A percentile compares a stretch with the other conserved stretches of the same genome.
phyloP scores from a whole-genome alignment of 345 rosid genomes.

The Litchi chinensis region DNA sequence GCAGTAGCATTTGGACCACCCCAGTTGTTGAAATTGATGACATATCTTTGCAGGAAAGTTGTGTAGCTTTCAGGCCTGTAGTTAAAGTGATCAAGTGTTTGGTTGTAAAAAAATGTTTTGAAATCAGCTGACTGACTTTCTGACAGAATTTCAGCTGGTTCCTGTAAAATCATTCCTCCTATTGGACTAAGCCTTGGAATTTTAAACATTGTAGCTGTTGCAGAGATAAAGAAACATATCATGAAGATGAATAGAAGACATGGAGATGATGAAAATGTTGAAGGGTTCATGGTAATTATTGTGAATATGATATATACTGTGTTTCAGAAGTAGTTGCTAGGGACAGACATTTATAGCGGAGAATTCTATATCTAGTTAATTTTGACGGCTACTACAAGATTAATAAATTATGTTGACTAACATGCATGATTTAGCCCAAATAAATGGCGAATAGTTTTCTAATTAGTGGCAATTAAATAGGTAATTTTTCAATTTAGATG shows the following conservation, averaged over 20 bases:
- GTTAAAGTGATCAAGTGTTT: slow-evolving; percentile 56
- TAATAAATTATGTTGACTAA: no score
- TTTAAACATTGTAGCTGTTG: not conserved
- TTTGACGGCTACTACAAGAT: no score
- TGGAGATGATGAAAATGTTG: not conserved
- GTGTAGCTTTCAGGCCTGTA: slow-evolving; percentile 43
- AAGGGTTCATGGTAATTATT: slow-evolving; percentile 10
- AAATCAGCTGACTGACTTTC: slow-evolving; percentile 19
- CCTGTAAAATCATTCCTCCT: slow-evolving; percentile 10
- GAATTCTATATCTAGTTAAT: no score
- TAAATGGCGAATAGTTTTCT: no score
- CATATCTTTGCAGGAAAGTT: slow-evolving; percentile 41
- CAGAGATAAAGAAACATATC: not conserved
- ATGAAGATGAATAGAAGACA: not conserved
- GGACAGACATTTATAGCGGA: not conserved
- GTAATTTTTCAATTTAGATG: no score
- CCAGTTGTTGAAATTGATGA: slow-evolving; percentile 43
- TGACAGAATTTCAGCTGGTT: not conserved
- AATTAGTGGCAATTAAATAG: no score
- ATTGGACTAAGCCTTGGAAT: slow-evolving; percentile 43
- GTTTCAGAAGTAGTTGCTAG: not conserved
- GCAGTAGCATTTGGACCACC: slow-evolving; percentile 34
- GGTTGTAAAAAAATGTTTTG: slow-evolving; percentile 38
- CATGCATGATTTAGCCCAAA: no score
- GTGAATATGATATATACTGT: not conserved